Conservation (phyloP, 2,329 filamentous ascomycete genomes). For the Plenodomus lindquistii region DNA sequence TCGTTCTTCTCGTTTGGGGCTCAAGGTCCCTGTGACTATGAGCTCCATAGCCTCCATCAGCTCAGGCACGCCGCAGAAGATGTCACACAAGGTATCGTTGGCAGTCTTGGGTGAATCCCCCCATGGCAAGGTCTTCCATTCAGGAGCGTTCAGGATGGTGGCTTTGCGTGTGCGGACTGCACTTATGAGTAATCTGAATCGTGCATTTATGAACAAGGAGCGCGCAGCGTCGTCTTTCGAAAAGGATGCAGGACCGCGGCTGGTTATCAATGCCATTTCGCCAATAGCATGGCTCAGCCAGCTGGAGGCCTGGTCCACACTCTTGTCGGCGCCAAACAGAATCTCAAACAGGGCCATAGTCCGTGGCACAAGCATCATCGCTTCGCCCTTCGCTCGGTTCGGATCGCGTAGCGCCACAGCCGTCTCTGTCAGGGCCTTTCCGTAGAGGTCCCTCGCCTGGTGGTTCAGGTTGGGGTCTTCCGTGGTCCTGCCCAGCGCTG, state of each 20-base stretch:
- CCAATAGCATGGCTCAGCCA: conserved; percentile 37
- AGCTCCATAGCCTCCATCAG: conserved; percentile 36
- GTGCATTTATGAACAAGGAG: conserved; percentile 26
- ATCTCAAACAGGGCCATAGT: conserved; percentile 32
- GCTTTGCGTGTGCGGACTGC: conserved; percentile 43
- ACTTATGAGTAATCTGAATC: conserved; percentile 23
- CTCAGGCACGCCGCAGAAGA: conserved; percentile 36
- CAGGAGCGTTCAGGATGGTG: conserved; percentile 32
- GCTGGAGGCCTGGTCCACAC: conserved; percentile 27
- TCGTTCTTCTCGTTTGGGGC: conserved; percentile 4
- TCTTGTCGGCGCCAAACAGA: conserved; percentile 30
- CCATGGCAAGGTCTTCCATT: conserved; percentile 46
- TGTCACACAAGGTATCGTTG: conserved; percentile 41
- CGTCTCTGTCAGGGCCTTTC: conserved; percentile 28
- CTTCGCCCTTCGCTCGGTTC: conserved; percentile 19
- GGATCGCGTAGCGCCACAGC: conserved; percentile 22
- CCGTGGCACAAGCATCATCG: conserved; percentile 32
- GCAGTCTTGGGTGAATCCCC: conserved; percentile 32
- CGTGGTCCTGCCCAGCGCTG: conserved; percentile 23
- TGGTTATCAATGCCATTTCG: conserved; percentile 27
- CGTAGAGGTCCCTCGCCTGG: conserved; percentile 30
- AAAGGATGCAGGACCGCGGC: conserved; percentile 22
- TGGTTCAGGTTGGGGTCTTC: conserved; percentile 18
- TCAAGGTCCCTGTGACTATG: conserved; percentile 5
- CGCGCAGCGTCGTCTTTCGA: conserved; percentile 20